phyloP scores from a whole-genome alignment of 345 rosid species.

The Citrus australasica region DNA sequence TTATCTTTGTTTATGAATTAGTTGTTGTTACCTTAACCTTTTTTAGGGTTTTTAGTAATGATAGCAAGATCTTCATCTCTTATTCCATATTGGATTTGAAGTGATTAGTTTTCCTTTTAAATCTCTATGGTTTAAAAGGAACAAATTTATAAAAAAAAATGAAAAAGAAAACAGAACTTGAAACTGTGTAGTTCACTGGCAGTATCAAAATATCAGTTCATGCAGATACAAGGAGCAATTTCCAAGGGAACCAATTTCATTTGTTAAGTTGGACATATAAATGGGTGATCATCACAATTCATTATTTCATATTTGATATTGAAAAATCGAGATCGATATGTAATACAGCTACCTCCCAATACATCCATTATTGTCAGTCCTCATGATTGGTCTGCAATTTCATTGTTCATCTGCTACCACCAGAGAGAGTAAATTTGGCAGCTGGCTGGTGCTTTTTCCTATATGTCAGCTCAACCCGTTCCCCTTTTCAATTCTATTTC shows the following conservation, averaged over 20 bases:
- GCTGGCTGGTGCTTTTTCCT: conserved; percentile 7
- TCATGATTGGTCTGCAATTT: conserved; percentile 21
- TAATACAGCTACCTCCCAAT: conserved; percentile 30
- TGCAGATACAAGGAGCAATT: neutral
- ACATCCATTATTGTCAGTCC: conserved; percentile 21
- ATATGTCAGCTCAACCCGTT: neutral
- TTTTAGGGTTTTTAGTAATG: neutral
- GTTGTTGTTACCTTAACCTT: neutral
- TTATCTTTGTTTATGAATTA: neutral
- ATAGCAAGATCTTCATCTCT: too few relatives aligned
- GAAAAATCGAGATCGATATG: neutral
- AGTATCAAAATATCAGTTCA: neutral
- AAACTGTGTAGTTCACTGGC: neutral
- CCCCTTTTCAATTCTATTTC: neutral
- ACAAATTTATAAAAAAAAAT: too few relatives aligned
- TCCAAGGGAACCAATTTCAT: conserved; percentile 3
- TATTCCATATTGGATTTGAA: too few relatives aligned
- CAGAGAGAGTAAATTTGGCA: conserved; percentile 8
- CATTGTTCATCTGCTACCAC: neutral
- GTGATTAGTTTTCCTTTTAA: too few relatives aligned
- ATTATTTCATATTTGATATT: neutral
- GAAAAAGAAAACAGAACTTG: neutral
- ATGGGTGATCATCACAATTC: neutral
- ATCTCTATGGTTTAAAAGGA: neutral
- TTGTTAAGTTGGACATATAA: neutral